Conservation (phyloP, 83 land plant genomes). For the Larix sibirica region DNA sequence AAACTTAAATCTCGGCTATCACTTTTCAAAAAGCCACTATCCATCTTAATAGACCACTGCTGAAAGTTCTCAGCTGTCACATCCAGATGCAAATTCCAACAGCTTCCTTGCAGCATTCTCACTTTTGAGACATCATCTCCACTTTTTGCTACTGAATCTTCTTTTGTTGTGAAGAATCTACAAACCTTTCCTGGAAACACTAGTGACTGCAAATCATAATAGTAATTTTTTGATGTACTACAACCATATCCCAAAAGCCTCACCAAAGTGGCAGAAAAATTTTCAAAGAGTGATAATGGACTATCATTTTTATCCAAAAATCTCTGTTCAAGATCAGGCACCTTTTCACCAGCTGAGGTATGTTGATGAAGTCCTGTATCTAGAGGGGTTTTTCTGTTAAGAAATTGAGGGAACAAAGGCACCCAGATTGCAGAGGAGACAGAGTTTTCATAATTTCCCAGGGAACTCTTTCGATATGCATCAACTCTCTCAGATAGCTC, state of each 20-base stretch:
- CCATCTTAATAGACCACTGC: not conserved
- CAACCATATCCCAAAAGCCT: slow-evolving; percentile 30
- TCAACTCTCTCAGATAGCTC: slow-evolving; percentile 15
- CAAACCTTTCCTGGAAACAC: not conserved
- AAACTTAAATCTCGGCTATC: not conserved
- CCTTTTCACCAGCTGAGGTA: not conserved
- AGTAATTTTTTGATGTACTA: slow-evolving; percentile 18
- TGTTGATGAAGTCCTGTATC: slow-evolving; percentile 9
- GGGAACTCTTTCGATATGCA: slow-evolving; percentile 16
- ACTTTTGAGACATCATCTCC: not conserved
- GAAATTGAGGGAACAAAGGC: slow-evolving; percentile 7
- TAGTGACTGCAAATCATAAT: not conserved
- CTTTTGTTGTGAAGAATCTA: not conserved
- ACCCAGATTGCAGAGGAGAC: not conserved
- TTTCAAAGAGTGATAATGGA: slow-evolving; percentile 30
- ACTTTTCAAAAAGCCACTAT: not conserved
- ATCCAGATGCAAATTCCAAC: not conserved
- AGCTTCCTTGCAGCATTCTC: not conserved
- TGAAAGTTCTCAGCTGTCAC: not conserved
- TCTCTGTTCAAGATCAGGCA: slow-evolving; percentile 13
- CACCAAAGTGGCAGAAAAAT: slow-evolving; percentile 26
- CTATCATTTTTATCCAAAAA: slow-evolving; percentile 8
- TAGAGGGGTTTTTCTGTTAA: not conserved
- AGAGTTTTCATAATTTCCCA: slow-evolving; percentile 12
- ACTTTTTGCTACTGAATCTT: not conserved